Base-by-base conservation (phyloP, 179 eudicot species). In the Carnegiea gigantea region DNA sequence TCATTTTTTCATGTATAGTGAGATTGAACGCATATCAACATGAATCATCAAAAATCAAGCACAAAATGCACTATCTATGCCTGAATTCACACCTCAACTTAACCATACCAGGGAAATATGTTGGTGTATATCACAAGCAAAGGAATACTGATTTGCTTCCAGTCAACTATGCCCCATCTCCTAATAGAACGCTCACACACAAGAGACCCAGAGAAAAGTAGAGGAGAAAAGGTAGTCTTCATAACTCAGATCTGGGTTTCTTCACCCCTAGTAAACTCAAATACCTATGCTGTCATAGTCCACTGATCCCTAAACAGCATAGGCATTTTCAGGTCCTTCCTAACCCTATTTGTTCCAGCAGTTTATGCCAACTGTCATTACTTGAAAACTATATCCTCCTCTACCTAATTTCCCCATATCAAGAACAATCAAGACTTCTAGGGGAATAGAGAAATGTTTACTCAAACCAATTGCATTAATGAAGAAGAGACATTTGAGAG, bases 381-480 rank as follows among this genome's bases (percentile, higher is more conserved):
- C 77, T 23, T 14, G 0, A n/a, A 48, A n/a, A 48, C 59, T 13
- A 48, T 23, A 48, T 5, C 36, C 54, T 12, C 12, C 33, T 48
- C 30, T 74, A 30, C 30, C 28, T 9, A 17, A 76, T 54, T 53
- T 54, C 7, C 46, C 28, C 24, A 76, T 70, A 30, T 30, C 46
- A 36, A 70, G 73, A 70, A 14, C 73, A 68, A 68, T 40, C 44
- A 40, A 40, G 38, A 26, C 15, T 4, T 15, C 9, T 21, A 23
- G 33, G 48, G 62, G 36, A 68, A 28, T 26, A 14, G 12, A 38
- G 49, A n/a, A 21, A 72, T 14, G 60, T 21, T 62, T 15, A 53
- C 46, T 40, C 70, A 59, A 60, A 23, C 62, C 36, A 77, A 13
- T 54, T 24, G 18, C 49, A 43, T 70, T 76, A 73, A 44, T 82